Conservation (phyloP, 2,329 filamentous ascomycete species). For the Xylariomycetidae sp. region DNA sequence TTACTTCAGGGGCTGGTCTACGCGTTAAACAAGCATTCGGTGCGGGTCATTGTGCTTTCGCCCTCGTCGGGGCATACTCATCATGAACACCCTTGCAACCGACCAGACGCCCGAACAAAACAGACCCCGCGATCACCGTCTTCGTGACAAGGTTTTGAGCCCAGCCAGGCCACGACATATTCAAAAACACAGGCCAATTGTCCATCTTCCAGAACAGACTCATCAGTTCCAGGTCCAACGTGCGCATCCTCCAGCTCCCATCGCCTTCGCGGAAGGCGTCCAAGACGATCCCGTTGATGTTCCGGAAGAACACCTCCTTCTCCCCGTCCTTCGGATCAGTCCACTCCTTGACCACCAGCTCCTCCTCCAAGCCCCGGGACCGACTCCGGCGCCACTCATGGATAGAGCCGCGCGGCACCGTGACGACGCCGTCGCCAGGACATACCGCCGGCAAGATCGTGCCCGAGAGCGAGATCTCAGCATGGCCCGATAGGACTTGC, state of each 20-base stretch:
- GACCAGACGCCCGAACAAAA: conserved; percentile 13
- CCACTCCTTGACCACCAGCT: conserved; percentile 39
- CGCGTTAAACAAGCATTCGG: no score
- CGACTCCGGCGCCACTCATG: conserved; percentile 44
- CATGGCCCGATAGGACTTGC: conserved; percentile 27
- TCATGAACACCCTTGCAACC: conserved; percentile 15
- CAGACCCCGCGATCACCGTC: conserved; percentile 10
- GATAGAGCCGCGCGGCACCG: conserved; percentile 30
- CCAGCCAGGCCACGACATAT: conserved; percentile 6
- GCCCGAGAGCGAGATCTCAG: conserved; percentile 24
- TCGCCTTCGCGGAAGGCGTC: conserved; percentile 7
- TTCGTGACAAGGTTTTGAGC: conserved; percentile 12
- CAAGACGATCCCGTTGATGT: conserved; percentile 39
- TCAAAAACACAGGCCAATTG: conserved; percentile 16
- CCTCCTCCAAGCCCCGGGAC: conserved; percentile 27
- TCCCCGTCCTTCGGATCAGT: conserved; percentile 39
- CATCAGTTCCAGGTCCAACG: conserved; percentile 14
- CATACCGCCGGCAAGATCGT: conserved; percentile 23
- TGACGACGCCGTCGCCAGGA: conserved; percentile 24
- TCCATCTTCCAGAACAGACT: conserved; percentile 19
- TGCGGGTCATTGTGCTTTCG: no score
- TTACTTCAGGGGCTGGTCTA: no score
- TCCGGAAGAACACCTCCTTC: conserved; percentile 47
- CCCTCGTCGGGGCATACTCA: conserved; percentile 11
- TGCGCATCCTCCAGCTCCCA: conserved; percentile 6